phyloP scores from a whole-genome alignment of 1,139 yeast species.

The Candida sp. region DNA sequence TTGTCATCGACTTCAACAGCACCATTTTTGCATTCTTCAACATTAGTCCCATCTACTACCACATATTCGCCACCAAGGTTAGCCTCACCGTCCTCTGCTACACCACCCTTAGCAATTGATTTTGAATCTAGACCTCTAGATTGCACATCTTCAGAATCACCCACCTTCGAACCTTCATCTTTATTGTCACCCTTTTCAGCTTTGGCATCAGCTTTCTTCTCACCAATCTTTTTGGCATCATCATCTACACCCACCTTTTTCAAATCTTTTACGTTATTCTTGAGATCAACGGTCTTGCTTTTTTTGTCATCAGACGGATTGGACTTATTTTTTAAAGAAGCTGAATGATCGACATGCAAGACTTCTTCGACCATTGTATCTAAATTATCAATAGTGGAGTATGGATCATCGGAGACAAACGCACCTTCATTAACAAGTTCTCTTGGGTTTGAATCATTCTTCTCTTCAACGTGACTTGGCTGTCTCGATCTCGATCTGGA shows the following conservation, averaged over 20 bases:
- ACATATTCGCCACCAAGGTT: too few species aligned
- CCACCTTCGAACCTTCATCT: neutral
- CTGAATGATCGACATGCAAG: conserved; percentile 16
- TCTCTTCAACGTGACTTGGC: conserved; percentile 32
- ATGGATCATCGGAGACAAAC: conserved; percentile 45
- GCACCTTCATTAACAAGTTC: conserved; percentile 45
- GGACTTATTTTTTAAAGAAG: conserved; percentile 2
- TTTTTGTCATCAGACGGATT: conserved; percentile 3
- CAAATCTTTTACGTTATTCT: conserved; percentile 2
- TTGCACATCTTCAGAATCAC: neutral
- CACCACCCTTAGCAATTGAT: too few species aligned
- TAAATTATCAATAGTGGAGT: conserved; percentile 34
- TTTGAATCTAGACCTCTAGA: too few species aligned
- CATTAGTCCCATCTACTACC: too few species aligned
- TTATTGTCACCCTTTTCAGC: neutral
- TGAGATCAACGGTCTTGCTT: conserved; percentile 3
- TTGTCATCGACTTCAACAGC: too few species aligned
- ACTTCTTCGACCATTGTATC: conserved; percentile 42
- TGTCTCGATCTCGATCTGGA: conserved; percentile 61
- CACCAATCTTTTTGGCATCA: neutral
- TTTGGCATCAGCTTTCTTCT: neutral
- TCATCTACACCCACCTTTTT: neutral
- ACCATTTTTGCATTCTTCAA: too few species aligned
- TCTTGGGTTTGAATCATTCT: conserved; percentile 40
- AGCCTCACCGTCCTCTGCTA: too few species aligned